Evolutionary conservation across 2,329 filamentous ascomycete genomes (phyloP), one percentile per base, ranked within the genome.

Genomic region (Claviceps monticola): DNA sequence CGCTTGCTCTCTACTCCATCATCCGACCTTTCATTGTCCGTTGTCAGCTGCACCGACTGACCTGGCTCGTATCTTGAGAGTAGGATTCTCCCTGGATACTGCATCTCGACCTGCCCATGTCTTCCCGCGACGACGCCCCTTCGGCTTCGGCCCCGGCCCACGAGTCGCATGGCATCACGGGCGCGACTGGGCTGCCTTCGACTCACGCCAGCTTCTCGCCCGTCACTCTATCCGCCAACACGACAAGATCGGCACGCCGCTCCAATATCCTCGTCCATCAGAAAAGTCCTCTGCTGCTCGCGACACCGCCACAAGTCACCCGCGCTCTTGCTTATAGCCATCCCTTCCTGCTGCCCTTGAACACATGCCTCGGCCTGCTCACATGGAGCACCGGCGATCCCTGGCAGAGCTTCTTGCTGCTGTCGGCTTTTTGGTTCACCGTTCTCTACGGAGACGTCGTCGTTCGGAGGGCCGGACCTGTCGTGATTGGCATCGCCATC

Each of bases 211-310:
- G 87, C 61, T 98, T 98, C 72, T 93, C 91, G 5, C 90, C 93
- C 36, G 79, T 84, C 21, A 88, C 85, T 21, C 78, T 90, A 58
- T 84, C 82, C 45, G 79, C 84, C 52, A 78, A 79, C 39, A 77
- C 82, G 5, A 74, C 73, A 51, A 71, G 74, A 53, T 72, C 77
- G 36, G 75, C 79, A 45, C 85, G 91, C 56, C 82, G 88, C 46
- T 94, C 88, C 17, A 94, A 88, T 53, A 90, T 98, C 59, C 82
- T 97, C 59, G 90, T 98, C 19, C 90, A 97, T 68, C 91, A 95
- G 67, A 98, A 97, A 70, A 95, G 88, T 16, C 93, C 93, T 11
- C 71, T 98, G 46, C 77, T 98, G 17, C 83, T 95, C 54, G 89
- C 91, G 16, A 98, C 93, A 9, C 93, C 93, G 44, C 93, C 93